phyloP scores from a whole-genome alignment of 2,329 filamentous ascomycete genomes.

The Dactylellina cionopaga region DNA sequence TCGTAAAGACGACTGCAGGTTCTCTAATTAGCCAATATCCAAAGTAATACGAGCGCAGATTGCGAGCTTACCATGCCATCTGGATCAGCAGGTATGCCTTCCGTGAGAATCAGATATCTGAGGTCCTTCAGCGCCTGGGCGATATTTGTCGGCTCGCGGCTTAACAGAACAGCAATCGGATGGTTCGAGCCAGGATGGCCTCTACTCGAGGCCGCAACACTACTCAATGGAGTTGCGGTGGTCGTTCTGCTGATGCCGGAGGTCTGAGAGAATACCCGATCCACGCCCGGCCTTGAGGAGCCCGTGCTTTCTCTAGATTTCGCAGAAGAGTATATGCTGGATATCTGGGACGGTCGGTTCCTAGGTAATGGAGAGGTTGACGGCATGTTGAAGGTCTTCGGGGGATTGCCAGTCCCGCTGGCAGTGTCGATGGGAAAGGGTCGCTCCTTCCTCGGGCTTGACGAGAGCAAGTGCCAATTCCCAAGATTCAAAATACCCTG shows the following conservation, averaged over 20 bases:
- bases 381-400: slow-evolving; percentile 42
- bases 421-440: slow-evolving; percentile 26
- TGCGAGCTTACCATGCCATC: slow-evolving; percentile 65
- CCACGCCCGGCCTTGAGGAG: slow-evolving; percentile 37
- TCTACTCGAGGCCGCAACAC: slow-evolving; percentile 16
- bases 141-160: slow-evolving; percentile 56
- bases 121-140: slow-evolving; percentile 63
- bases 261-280: slow-evolving; percentile 39
- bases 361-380: slow-evolving; percentile 45
- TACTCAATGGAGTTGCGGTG: slow-evolving; percentile 30
- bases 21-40: slow-evolving; percentile 32
- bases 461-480: slow-evolving; percentile 1
- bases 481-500: not conserved
- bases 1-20: slow-evolving; percentile 80
- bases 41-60: slow-evolving; percentile 21
- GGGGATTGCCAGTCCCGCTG: slow-evolving; percentile 52
- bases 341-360: slow-evolving; percentile 42
- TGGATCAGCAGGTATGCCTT: slow-evolving; percentile 65
- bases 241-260: slow-evolving; percentile 41
- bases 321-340: slow-evolving; percentile 39
- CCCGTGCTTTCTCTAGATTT: slow-evolving; percentile 44
- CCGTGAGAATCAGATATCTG: slow-evolving; percentile 65
- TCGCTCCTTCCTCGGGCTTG: not conserved
- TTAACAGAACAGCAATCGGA: slow-evolving; percentile 55
- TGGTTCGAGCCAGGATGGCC: slow-evolving; percentile 24